Evolutionary conservation across 768 basidiomycete genomes (phyloP).

Genomic region (Termitomyces sp.): DNA sequence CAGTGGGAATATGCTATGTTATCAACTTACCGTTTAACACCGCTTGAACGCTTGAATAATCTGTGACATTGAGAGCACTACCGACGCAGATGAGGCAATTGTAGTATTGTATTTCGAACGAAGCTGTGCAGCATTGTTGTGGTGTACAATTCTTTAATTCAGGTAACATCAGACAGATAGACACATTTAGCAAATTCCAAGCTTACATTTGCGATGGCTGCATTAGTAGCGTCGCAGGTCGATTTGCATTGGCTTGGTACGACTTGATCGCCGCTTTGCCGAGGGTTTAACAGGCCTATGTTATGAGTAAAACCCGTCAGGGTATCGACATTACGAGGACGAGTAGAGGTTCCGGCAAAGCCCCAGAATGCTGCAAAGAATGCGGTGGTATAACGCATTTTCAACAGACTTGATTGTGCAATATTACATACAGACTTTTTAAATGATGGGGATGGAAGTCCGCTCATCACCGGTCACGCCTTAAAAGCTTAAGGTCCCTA

Average conservation of each 20-base stretch:
- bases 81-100: slow-evolving; percentile 36
- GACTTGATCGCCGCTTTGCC: slow-evolving; percentile 16
- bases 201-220: slow-evolving; percentile 16
- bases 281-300: slow-evolving; percentile 4
- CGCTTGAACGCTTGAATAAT: slow-evolving; percentile 25
- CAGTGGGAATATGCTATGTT: not conserved
- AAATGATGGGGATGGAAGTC: not conserved
- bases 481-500: too few relatives aligned
- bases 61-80: slow-evolving; percentile 17
- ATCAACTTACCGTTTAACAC: slow-evolving; percentile 7
- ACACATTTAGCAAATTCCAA: too few relatives aligned
- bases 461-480: not conserved
- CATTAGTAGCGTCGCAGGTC: slow-evolving; percentile 25
- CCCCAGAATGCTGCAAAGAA: not conserved
- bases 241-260: slow-evolving; percentile 28
- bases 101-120: slow-evolving; percentile 35
- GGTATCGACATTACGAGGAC: not conserved
- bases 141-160: slow-evolving; percentile 22
- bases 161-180: not conserved
- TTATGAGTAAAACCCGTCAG: not conserved
- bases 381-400: not conserved
- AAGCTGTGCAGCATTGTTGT: slow-evolving; percentile 31
- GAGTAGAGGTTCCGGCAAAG: not conserved
- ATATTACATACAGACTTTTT: too few relatives aligned
- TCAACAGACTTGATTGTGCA: not conserved